A percentile compares a stretch with the other conserved stretches of the same genome.
phyloP scores from a whole-genome alignment of 495 filamentous ascomycete genomes.

The Hypomontagnella monticulosa region DNA sequence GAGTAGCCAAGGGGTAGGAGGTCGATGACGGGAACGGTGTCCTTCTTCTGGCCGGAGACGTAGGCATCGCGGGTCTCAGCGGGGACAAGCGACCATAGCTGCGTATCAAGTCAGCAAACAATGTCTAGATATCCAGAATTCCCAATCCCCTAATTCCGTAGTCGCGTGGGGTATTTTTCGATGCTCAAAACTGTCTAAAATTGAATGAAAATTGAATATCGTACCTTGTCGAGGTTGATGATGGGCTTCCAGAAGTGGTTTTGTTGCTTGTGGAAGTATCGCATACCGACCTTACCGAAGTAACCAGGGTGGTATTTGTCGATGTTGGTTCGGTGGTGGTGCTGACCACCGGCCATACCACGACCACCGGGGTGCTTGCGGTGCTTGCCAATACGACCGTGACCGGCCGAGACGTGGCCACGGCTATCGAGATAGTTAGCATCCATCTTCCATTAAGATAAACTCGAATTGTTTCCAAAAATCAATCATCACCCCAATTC shows the following conservation, averaged over 20 bases:
- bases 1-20: conserved; percentile 90
- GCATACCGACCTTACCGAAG: conserved; percentile 98
- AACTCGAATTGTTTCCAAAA: conserved; percentile 4
- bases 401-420: conserved; percentile 93
- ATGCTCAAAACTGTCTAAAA: not conserved
- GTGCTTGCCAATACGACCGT: conserved; percentile 93
- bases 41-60: conserved; percentile 73
- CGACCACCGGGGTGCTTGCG: conserved; percentile 93
- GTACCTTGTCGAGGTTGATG: conserved; percentile 91
- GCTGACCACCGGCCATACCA: conserved; percentile 95
- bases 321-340: conserved; percentile 94
- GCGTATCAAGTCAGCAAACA: conserved; percentile 54
- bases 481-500: conserved; percentile 12
- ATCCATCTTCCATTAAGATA: conserved; percentile 13
- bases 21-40: conserved; percentile 91
- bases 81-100: conserved; percentile 87
- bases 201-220: conserved; percentile 18
- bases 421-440: conserved; percentile 65
- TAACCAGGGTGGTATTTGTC: conserved; percentile 77
- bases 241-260: conserved; percentile 94
- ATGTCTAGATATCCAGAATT: conserved; percentile 63
- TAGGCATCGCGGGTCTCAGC: conserved; percentile 85
- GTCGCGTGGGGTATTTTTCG: conserved; percentile 38
- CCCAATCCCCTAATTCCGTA: not conserved
- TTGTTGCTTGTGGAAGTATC: conserved; percentile 90